Evolutionary conservation across 2,329 filamentous ascomycete species (phyloP).

Genomic region (Coniochaeta sp.): DNA sequence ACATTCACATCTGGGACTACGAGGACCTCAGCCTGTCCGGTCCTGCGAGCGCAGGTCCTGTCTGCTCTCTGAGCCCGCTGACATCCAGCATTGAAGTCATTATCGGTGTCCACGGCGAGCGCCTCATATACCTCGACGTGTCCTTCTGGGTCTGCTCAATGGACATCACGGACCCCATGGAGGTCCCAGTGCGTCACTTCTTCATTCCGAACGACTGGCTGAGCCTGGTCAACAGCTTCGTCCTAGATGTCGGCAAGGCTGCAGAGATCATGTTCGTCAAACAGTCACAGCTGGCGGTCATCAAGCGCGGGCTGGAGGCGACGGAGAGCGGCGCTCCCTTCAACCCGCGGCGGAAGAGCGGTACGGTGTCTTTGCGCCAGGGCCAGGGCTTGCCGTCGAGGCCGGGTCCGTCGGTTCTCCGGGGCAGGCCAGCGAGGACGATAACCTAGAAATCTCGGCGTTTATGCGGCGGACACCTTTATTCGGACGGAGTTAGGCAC

Average conservation of each 20-base stretch:
- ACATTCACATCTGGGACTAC: constrained; percentile 6
- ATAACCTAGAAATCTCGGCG: not conserved
- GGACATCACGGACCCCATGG: not conserved
- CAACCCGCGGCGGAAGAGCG: constrained; percentile 6
- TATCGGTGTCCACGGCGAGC: constrained; percentile 56
- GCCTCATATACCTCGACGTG: constrained; percentile 7
- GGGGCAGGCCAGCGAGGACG: not conserved
- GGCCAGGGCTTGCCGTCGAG: not conserved
- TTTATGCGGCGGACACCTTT: not conserved
- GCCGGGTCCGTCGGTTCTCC: not conserved
- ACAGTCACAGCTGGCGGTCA: constrained; percentile 10
- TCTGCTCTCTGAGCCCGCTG: not conserved
- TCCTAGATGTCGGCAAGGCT: constrained; percentile 4
- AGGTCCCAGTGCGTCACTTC: constrained; percentile 10
- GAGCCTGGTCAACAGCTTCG: constrained; percentile 2
- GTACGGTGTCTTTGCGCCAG: not conserved
- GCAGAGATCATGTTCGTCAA: constrained; percentile 11
- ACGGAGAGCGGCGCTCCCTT: constrained; percentile 9
- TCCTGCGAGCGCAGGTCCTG: constrained; percentile 16
- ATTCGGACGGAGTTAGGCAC: not conserved
- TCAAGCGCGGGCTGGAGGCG: constrained; percentile 12
- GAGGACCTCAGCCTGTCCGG: constrained; percentile 1
- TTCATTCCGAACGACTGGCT: constrained; percentile 16
- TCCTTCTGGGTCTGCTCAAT: not conserved
- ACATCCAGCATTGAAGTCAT: constrained; percentile 23